Evolutionary conservation across 495 filamentous ascomycete species (phyloP).

Genomic region (Neurospora sp.): DNA sequence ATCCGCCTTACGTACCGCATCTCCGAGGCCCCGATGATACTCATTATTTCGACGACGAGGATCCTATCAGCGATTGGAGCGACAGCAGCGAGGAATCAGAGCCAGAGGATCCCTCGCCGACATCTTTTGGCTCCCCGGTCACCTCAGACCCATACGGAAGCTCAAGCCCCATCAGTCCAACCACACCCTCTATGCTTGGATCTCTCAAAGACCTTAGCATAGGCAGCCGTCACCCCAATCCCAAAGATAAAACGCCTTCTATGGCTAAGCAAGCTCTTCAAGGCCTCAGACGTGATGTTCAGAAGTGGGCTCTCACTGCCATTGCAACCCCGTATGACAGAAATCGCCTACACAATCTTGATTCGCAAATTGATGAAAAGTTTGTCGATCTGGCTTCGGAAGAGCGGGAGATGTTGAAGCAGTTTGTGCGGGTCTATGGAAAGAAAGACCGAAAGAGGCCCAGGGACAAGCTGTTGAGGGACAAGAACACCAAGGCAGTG

Average conservation of each 20-base stretch:
- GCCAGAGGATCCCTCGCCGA: conserved; percentile 9
- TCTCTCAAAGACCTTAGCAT: neutral
- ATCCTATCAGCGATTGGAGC: conserved; percentile 49
- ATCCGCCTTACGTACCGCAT: conserved; percentile 67
- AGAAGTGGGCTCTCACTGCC: conserved; percentile 28
- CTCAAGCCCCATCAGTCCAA: neutral
- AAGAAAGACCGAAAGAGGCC: conserved; percentile 44
- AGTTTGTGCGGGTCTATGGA: conserved; percentile 14
- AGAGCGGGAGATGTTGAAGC: conserved; percentile 29
- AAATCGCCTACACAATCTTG: conserved; percentile 30
- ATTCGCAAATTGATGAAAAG: conserved; percentile 34
- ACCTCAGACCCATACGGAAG: neutral
- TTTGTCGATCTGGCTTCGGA: conserved; percentile 4
- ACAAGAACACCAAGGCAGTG: conserved; percentile 48
- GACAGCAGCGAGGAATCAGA: conserved; percentile 32
- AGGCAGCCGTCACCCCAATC: neutral
- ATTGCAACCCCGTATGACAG: conserved; percentile 36
- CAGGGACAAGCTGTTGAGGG: conserved; percentile 69
- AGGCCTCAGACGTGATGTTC: conserved; percentile 25
- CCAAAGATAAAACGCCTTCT: neutral
- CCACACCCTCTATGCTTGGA: neutral
- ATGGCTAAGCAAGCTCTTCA: conserved; percentile 9
- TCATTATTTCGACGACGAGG: conserved; percentile 79
- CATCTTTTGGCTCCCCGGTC: neutral
- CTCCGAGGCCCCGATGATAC: conserved; percentile 68